phyloP scores from a whole-genome alignment of 345 rosid genomes.

The Abelmoschus esculentus region DNA sequence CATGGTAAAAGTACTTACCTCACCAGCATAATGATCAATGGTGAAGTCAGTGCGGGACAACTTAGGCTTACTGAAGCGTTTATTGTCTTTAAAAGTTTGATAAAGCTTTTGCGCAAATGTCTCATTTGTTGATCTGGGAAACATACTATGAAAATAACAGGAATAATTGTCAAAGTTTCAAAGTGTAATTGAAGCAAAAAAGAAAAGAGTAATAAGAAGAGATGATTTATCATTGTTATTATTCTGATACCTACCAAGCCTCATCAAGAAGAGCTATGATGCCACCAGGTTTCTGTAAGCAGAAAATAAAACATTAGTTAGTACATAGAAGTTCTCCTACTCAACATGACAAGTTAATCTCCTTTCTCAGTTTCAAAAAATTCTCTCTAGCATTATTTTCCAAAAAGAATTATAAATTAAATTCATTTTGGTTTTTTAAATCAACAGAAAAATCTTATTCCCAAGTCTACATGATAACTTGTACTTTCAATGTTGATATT shows the following conservation, averaged over 20 bases:
- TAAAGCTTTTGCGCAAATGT: conserved; percentile 94
- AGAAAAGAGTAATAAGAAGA: background rate
- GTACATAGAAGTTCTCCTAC: background rate
- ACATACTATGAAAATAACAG: conserved; percentile 60
- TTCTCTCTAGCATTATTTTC: background rate
- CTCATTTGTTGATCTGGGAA: conserved; percentile 94
- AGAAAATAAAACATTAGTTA: conserved; percentile 23
- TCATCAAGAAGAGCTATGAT: conserved; percentile 96
- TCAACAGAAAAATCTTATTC: background rate
- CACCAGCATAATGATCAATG: conserved; percentile 93
- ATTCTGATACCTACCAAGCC: conserved; percentile 67
- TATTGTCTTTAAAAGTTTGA: conserved; percentile 78
- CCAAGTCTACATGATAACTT: background rate
- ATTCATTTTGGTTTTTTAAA: background rate
- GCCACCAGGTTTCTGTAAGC: conserved; percentile 96
- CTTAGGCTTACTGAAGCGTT: conserved; percentile 89
- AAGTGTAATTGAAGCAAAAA: conserved; percentile 1
- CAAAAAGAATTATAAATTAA: background rate
- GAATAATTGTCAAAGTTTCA: conserved; percentile 15
- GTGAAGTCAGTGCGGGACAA: conserved; percentile 91
- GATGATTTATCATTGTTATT: background rate
- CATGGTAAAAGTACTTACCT: conserved; percentile 45
- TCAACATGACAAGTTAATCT: background rate
- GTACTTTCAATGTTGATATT: background rate
- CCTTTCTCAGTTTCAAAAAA: background rate